phyloP scores from a whole-genome alignment of 345 rosid species.

The Salix caprea region DNA sequence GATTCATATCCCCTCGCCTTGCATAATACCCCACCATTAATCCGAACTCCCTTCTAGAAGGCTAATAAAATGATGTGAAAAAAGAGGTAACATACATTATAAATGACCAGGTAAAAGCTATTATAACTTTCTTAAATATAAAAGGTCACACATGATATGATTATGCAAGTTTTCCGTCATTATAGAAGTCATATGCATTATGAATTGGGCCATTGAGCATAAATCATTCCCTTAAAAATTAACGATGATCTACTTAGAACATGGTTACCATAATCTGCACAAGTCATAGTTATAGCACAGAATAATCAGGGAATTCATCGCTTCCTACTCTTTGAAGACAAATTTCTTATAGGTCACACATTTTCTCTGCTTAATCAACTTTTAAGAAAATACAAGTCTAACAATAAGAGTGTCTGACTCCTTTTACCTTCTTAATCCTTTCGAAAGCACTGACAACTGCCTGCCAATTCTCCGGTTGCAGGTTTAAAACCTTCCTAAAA shows the following conservation, averaged over 20 bases:
- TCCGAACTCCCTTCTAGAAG: conserved; percentile 93
- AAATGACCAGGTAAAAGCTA: background rate
- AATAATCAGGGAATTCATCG: background rate
- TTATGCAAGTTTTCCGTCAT: background rate
- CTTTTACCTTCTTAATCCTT: conserved; percentile 66
- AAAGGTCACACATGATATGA: background rate
- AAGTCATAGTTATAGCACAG: background rate
- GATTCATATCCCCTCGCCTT: conserved; percentile 91
- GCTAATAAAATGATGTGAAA: conserved; percentile 42
- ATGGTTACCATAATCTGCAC: background rate
- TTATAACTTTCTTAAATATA: background rate
- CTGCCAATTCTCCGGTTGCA: conserved; percentile 87
- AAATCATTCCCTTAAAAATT: background rate
- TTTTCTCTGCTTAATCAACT: background rate
- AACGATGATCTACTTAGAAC: background rate
- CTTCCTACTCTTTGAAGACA: background rate
- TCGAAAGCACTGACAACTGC: conserved; percentile 79
- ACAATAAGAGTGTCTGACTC: background rate
- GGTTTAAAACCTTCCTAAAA: conserved; percentile 54
- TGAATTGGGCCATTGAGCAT: background rate
- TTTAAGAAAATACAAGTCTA: background rate
- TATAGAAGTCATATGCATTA: background rate
- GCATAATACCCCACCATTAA: conserved; percentile 94
- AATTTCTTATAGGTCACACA: background rate
- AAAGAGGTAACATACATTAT: background rate